Evolutionary conservation across 768 basidiomycete species (phyloP).

Genomic region (Rhizopogon roseolus): DNA sequence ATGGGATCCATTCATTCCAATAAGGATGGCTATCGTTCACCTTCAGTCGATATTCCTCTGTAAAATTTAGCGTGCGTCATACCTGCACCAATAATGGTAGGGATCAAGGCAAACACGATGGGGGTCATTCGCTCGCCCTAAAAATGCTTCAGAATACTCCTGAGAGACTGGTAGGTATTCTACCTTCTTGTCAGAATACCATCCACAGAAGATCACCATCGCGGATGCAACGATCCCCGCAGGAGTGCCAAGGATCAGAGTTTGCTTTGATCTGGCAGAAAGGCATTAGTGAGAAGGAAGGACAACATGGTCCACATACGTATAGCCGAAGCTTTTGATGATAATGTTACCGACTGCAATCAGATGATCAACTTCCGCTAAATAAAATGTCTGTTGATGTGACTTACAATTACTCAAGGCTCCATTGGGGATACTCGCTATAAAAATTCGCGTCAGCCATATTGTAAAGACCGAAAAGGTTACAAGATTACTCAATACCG

Average conservation of each 20-base stretch:
- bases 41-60: background rate
- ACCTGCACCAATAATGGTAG: slow-evolving; percentile 56
- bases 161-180: background rate
- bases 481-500: slow-evolving; percentile 42
- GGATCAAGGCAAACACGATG: slow-evolving; percentile 51
- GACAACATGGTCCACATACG: slow-evolving; percentile 30
- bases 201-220: slow-evolving; percentile 51
- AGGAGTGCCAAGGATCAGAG: slow-evolving; percentile 56
- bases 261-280: slow-evolving; percentile 49
- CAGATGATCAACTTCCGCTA: background rate
- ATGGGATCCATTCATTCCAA: slow-evolving; percentile 45
- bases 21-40: slow-evolving; percentile 36
- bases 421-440: slow-evolving; percentile 66
- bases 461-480: background rate
- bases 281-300: background rate
- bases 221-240: slow-evolving; percentile 44
- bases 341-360: slow-evolving; percentile 53
- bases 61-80: slow-evolving; percentile 5
- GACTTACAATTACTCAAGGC: slow-evolving; percentile 58
- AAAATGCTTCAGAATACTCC: background rate
- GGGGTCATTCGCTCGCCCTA: slow-evolving; percentile 59
- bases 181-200: slow-evolving; percentile 64
- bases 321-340: slow-evolving; percentile 61
- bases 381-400: background rate
- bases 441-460: slow-evolving; percentile 3